Evolutionary conservation across 371 early-diverging fungal species (phyloP).

Genomic region (Mycotypha africana): DNA sequence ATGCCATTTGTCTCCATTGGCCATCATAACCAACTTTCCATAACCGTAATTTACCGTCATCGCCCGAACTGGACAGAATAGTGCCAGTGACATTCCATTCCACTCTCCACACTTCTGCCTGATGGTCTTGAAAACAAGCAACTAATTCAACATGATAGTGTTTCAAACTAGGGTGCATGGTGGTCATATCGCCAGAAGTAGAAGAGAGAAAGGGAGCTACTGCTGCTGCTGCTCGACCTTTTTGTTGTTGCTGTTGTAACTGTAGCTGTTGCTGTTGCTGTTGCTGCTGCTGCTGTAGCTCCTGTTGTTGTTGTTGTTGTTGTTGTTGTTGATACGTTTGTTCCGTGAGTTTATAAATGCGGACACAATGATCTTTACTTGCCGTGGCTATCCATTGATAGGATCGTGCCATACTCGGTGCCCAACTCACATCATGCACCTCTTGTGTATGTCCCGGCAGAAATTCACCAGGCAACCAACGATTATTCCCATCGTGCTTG

Average conservation of each 20-base stretch:
- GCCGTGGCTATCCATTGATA: constrained; percentile 94
- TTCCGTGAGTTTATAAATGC: constrained; percentile 78
- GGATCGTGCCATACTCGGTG: constrained; percentile 77
- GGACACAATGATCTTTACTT: constrained; percentile 78
- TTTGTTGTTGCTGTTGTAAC: constrained; percentile 4
- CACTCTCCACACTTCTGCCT: constrained; percentile 82
- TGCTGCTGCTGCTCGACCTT: not conserved
- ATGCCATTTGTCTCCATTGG: constrained; percentile 68
- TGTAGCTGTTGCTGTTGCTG: constrained; percentile 14
- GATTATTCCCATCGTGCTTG: constrained; percentile 52
- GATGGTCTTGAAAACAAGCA: constrained; percentile 65
- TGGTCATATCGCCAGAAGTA: constrained; percentile 13
- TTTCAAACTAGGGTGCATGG: constrained; percentile 3
- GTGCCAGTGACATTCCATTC: constrained; percentile 95
- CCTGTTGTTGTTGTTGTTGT: constrained; percentile 14
- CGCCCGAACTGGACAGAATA: constrained; percentile 82
- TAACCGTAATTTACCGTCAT: constrained; percentile 86
- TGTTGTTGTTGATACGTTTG: constrained; percentile 14
- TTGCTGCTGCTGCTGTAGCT: not conserved
- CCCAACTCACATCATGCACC: constrained; percentile 84
- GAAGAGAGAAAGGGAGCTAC: too few species aligned
- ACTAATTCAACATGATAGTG: constrained; percentile 51
- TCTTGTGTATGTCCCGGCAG: constrained; percentile 66
- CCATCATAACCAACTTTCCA: constrained; percentile 76
- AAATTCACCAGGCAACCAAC: constrained; percentile 64